Percentiles rank a stretch among this genome's conserved stretches.
These are phyloP conservation scores for Aristolochia californica DNA, from an alignment of 164 flowering plant genomes.

Conservation along the genomic window DNA sequence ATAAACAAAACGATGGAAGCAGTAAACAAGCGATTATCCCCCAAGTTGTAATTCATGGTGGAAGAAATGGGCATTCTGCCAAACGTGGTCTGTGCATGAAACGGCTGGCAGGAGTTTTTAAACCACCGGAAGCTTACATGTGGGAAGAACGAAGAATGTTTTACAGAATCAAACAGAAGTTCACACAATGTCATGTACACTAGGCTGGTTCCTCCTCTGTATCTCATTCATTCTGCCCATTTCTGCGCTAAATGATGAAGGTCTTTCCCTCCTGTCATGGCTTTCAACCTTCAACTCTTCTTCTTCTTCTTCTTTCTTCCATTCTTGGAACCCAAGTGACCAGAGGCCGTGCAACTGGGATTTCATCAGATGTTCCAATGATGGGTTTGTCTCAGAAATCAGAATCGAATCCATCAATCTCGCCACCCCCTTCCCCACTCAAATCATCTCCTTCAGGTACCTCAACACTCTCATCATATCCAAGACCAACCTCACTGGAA, in stretches of 20 bases:
- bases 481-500: slow-evolving; percentile 36
- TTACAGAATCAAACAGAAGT: too few relatives aligned
- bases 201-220: neutral
- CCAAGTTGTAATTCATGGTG: too few relatives aligned
- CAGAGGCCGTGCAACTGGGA: slow-evolving; percentile 49
- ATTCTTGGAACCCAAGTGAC: slow-evolving; percentile 45
- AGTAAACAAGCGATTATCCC: too few relatives aligned
- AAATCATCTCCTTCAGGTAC: slow-evolving; percentile 25
- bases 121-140: too few relatives aligned
- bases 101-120: too few relatives aligned
- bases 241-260: slow-evolving; percentile 5
- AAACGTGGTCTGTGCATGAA: too few relatives aligned
- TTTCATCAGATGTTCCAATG: slow-evolving; percentile 30
- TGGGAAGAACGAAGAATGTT: too few relatives aligned
- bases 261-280: slow-evolving; percentile 41
- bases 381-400: slow-evolving; percentile 34
- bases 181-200: too few relatives aligned
- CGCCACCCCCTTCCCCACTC: slow-evolving; percentile 30
- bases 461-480: slow-evolving; percentile 33
- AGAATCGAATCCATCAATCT: slow-evolving; percentile 30
- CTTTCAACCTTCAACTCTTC: slow-evolving; percentile 36
- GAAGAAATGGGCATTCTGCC: too few relatives aligned
- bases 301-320: slow-evolving; percentile 30
- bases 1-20: too few relatives aligned
- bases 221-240: slow-evolving; percentile 3